Evolutionary conservation across 2,329 filamentous ascomycete species (phyloP).

Genomic region (Nigrospora osmanthi): DNA sequence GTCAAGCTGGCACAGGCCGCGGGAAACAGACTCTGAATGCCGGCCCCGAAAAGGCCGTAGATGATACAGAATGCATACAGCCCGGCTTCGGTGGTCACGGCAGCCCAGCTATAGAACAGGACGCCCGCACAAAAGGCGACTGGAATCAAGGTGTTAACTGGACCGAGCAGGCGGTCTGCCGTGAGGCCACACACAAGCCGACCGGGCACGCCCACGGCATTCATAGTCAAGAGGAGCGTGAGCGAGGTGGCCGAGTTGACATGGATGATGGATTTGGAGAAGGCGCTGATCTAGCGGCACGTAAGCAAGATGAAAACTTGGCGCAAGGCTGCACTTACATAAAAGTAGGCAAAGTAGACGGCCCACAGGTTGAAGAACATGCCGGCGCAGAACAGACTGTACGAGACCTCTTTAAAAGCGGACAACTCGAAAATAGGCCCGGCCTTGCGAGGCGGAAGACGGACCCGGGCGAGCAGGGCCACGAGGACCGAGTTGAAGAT

Average conservation of each 20-base stretch:
- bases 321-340: conserved; percentile 5
- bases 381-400: conserved; percentile 34
- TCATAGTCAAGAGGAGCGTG: conserved; percentile 40
- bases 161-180: conserved; percentile 32
- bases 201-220: conserved; percentile 37
- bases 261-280: conserved; percentile 4
- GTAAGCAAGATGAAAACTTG: background rate
- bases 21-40: conserved; percentile 11
- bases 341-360: conserved; percentile 11
- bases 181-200: conserved; percentile 36
- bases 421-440: conserved; percentile 34
- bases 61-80: conserved; percentile 11
- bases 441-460: conserved; percentile 28
- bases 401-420: conserved; percentile 34
- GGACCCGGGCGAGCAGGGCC: conserved; percentile 25
- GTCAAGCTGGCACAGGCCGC: conserved; percentile 19
- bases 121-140: conserved; percentile 16
- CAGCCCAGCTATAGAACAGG: conserved; percentile 36
- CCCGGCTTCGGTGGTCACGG: conserved; percentile 19
- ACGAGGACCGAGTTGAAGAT: conserved; percentile 22
- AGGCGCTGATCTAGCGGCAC: conserved; percentile 6
- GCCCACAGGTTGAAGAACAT: conserved; percentile 23
- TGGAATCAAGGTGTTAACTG: conserved; percentile 39
- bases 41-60: conserved; percentile 10
- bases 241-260: conserved; percentile 18